Conservation (phyloP, 2,329 filamentous ascomycete genomes). For the Seiridium unicorne region DNA sequence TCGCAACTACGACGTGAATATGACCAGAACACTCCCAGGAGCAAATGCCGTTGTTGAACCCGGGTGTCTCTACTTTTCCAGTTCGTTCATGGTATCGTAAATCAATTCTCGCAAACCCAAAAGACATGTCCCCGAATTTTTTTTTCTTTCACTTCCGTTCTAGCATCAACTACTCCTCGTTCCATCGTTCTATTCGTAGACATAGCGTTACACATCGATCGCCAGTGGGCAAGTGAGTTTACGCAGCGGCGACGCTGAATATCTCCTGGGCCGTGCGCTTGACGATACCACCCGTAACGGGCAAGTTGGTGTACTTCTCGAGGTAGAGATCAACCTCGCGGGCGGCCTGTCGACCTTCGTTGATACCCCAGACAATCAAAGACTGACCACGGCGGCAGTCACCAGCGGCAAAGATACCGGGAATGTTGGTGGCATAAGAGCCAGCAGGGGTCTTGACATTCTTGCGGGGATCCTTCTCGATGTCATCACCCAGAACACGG, state of each 20-base stretch:
- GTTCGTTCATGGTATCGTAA: not conserved
- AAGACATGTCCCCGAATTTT: not conserved
- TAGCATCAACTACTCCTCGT: not conserved
- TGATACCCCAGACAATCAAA: constrained; percentile 97
- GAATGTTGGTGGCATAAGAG: constrained; percentile 83
- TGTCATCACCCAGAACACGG: constrained; percentile 78
- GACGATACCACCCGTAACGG: constrained; percentile 89
- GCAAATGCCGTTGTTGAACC: too few relatives aligned
- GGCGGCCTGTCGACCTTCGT: constrained; percentile 90
- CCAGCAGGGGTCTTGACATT: constrained; percentile 92
- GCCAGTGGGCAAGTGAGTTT: not conserved
- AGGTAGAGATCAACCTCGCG: constrained; percentile 90
- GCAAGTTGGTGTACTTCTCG: constrained; percentile 74
- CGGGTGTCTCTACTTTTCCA: too few relatives aligned
- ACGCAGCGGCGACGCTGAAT: constrained; percentile 37
- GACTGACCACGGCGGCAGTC: constrained; percentile 95
- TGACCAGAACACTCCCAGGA: too few relatives aligned
- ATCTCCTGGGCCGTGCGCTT: constrained; percentile 78
- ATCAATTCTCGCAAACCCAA: constrained; percentile 7
- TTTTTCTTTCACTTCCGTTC: not conserved
- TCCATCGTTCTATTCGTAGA: constrained; percentile 3
- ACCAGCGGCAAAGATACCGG: constrained; percentile 89
- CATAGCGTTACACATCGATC: constrained; percentile 1
- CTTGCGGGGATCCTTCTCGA: constrained; percentile 90
- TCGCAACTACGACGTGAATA: too few relatives aligned